A percentile compares a stretch with the other conserved stretches of the same genome.
phyloP scores from a whole-genome alignment of 257 asterid species.

The Jasminum sambac region DNA sequence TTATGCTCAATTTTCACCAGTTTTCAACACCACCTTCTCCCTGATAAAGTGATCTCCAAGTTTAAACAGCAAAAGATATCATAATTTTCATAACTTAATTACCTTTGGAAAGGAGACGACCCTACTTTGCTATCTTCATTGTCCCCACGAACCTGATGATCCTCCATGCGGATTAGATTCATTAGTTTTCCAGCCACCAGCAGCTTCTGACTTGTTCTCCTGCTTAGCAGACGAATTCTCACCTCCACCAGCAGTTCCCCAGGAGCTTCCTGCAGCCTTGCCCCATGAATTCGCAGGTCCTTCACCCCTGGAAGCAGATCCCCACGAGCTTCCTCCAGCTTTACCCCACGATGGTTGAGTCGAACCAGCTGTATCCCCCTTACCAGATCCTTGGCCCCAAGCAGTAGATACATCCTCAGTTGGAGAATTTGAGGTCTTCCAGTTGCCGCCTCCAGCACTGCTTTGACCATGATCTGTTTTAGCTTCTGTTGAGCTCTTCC shows the following conservation, averaged over 20 bases:
- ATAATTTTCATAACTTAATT: slow-evolving; percentile 21
- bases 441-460: slow-evolving; percentile 30
- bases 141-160: slow-evolving; percentile 41
- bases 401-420: slow-evolving; percentile 18
- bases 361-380: too few species aligned
- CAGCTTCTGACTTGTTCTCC: slow-evolving; percentile 24
- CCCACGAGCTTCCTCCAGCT: slow-evolving; percentile 46
- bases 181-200: slow-evolving; percentile 20
- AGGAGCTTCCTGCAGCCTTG: slow-evolving; percentile 39
- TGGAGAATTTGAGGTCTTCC: slow-evolving; percentile 33
- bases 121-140: slow-evolving; percentile 60
- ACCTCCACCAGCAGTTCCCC: slow-evolving; percentile 39
- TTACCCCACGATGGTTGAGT: slow-evolving; percentile 28
- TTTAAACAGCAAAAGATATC: neutral
- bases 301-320: slow-evolving; percentile 29
- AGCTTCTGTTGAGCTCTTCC: slow-evolving; percentile 9
- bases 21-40: too few species aligned
- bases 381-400: slow-evolving; percentile 12
- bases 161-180: slow-evolving; percentile 24
- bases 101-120: slow-evolving; percentile 36
- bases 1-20: too few species aligned
- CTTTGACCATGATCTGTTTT: slow-evolving; percentile 25
- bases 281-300: slow-evolving; percentile 25
- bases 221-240: slow-evolving; percentile 30
- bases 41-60: too few species aligned